Evolutionary conservation across 1,284 basidiomycete species (phyloP).

Genomic region (Rhodotorula mucilaginosa): DNA sequence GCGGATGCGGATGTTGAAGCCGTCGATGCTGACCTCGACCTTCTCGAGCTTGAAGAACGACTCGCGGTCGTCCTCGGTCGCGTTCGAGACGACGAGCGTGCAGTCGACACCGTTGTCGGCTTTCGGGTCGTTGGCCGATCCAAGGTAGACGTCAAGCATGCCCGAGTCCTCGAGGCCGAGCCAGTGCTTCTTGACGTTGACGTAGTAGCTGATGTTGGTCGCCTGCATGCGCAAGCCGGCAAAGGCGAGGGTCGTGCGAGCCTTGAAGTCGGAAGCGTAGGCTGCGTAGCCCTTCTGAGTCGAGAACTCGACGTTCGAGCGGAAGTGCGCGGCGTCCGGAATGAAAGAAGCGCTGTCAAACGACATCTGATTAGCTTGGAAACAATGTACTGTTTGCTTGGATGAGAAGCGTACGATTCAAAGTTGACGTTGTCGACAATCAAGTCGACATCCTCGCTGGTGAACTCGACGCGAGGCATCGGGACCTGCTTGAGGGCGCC

Average conservation of each 20-base stretch:
- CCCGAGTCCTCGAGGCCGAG: slow-evolving; percentile 45
- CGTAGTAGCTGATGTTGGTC: slow-evolving; percentile 53
- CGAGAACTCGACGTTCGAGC: slow-evolving; percentile 51
- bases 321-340: slow-evolving; percentile 52
- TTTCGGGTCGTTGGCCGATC: slow-evolving; percentile 48
- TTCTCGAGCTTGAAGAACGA: slow-evolving; percentile 55
- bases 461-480: slow-evolving; percentile 53
- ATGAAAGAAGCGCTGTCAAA: slow-evolving; percentile 49
- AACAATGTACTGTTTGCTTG: not conserved
- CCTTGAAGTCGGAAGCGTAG: slow-evolving; percentile 28
- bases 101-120: slow-evolving; percentile 49
- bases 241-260: slow-evolving; percentile 31
- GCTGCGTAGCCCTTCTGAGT: slow-evolving; percentile 31
- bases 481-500: slow-evolving; percentile 53
- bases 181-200: slow-evolving; percentile 38
- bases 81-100: slow-evolving; percentile 45
- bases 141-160: slow-evolving; percentile 53
- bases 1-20: slow-evolving; percentile 44
- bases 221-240: slow-evolving; percentile 45
- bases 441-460: slow-evolving; percentile 44
- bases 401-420: slow-evolving; percentile 42
- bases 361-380: not conserved
- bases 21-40: slow-evolving; percentile 51
- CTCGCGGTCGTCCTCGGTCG: slow-evolving; percentile 52
- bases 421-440: slow-evolving; percentile 44